phyloP scores from a whole-genome alignment of 2,329 filamentous ascomycete genomes.

The Neospermospora avenae region DNA sequence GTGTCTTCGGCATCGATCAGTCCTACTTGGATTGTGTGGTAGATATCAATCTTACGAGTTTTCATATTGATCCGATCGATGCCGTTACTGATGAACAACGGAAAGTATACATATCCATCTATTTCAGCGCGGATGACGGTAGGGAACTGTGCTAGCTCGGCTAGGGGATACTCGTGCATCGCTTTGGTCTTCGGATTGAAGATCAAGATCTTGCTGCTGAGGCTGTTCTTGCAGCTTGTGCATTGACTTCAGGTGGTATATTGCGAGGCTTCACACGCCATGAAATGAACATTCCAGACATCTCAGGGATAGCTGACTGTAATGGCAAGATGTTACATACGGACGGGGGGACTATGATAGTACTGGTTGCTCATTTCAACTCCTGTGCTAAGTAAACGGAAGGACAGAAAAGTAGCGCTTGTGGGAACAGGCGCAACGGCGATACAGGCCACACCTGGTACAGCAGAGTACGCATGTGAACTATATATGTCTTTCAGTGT shows the following conservation, averaged over 20 bases:
- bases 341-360: no score
- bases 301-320: no score
- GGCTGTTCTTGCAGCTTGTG: conserved; percentile 95
- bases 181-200: neutral
- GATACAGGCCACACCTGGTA: no score
- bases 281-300: no score
- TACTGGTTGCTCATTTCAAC: no score
- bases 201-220: conserved; percentile 1
- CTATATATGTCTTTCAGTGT: no score
- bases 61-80: neutral
- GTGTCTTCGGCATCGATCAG: neutral
- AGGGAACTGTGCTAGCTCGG: neutral
- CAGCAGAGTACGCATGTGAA: no score
- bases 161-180: neutral
- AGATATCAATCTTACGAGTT: neutral
- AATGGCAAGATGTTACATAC: no score
- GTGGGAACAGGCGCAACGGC: no score
- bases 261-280: conserved; percentile 91
- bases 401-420: no score
- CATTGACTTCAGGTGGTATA: conserved; percentile 87
- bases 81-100: neutral
- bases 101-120: neutral
- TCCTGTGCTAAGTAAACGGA: no score
- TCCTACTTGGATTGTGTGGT: neutral
- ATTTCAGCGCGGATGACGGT: conserved; percentile 1